Conservation (phyloP, 768 basidiomycete species). For the Astraeus odoratus region DNA sequence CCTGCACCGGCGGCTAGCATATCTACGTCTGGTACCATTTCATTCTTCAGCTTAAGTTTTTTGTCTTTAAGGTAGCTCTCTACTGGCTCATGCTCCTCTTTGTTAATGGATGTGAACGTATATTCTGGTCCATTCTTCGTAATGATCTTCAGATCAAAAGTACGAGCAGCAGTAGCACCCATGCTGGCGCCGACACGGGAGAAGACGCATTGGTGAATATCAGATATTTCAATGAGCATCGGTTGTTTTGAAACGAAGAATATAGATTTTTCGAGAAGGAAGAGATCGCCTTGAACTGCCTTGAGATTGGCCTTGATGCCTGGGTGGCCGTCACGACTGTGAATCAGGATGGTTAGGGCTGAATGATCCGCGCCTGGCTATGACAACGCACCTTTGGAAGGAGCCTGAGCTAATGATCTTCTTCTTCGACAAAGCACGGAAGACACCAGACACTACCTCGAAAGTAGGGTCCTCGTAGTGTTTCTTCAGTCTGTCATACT, state of each 20-base stretch:
- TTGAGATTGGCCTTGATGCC: slow-evolving; percentile 98
- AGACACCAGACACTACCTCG: slow-evolving; percentile 90
- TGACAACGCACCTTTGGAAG: slow-evolving; percentile 65
- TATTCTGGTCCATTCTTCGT: slow-evolving; percentile 80
- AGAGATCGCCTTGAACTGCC: slow-evolving; percentile 93
- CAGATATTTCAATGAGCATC: slow-evolving; percentile 79
- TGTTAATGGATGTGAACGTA: slow-evolving; percentile 89
- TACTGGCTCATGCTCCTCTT: slow-evolving; percentile 87
- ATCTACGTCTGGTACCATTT: slow-evolving; percentile 87
- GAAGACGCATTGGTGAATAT: slow-evolving; percentile 87
- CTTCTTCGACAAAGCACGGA: slow-evolving; percentile 84
- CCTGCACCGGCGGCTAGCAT: slow-evolving; percentile 56
- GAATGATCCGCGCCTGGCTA: not conserved
- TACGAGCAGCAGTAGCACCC: slow-evolving; percentile 76
- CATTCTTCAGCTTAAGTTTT: slow-evolving; percentile 91
- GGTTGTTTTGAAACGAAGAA: slow-evolving; percentile 98
- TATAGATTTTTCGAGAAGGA: slow-evolving; percentile 95
- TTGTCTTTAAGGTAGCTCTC: slow-evolving; percentile 84
- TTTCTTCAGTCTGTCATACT: slow-evolving; percentile 82
- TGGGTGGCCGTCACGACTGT: slow-evolving; percentile 80
- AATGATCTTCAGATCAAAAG: slow-evolving; percentile 89
- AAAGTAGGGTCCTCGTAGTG: slow-evolving; percentile 94
- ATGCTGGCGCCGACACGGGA: slow-evolving; percentile 88
- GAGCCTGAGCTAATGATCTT: slow-evolving; percentile 85
- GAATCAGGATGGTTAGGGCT: slow-evolving; percentile 1